These are phyloP conservation scores for Ceratocystis cubensis DNA, from an alignment of 2,329 filamentous ascomycete genomes.

Conservation along the genomic window DNA sequence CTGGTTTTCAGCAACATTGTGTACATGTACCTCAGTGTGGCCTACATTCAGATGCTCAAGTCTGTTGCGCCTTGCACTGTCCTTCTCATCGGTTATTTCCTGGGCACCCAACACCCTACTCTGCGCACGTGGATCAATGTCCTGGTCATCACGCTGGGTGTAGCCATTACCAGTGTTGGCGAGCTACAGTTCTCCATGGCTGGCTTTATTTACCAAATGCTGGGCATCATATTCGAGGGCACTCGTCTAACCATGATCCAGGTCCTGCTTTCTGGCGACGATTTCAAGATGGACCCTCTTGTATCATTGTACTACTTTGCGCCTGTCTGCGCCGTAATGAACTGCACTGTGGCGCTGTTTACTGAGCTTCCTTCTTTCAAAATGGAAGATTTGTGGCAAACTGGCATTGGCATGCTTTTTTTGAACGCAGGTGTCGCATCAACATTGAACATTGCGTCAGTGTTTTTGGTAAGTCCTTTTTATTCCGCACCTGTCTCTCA, in stretches of 20 bases:
- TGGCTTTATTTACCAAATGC: constrained; percentile 57
- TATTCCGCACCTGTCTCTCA: not conserved
- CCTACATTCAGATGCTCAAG: constrained; percentile 62
- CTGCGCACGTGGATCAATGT: constrained; percentile 36
- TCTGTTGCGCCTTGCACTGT: constrained; percentile 55
- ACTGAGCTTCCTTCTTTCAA: constrained; percentile 56
- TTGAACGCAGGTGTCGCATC: constrained; percentile 70
- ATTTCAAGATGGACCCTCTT: constrained; percentile 76
- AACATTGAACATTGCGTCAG: constrained; percentile 67
- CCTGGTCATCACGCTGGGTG: constrained; percentile 40
- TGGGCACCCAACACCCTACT: constrained; percentile 39
- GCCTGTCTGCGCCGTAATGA: constrained; percentile 71
- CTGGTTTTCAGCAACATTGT: constrained; percentile 56
- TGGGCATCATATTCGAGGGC: constrained; percentile 68
- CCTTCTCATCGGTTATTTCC: constrained; percentile 51
- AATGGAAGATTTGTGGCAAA: constrained; percentile 49
- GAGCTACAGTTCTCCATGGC: constrained; percentile 57
- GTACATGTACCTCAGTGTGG: constrained; percentile 54
- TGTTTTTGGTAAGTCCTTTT: constrained; percentile 57
- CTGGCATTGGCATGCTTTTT: constrained; percentile 54
- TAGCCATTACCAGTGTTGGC: constrained; percentile 42
- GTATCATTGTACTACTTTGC: constrained; percentile 86
- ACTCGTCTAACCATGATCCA: constrained; percentile 76
- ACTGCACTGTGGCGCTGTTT: constrained; percentile 55
- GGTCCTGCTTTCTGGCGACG: constrained; percentile 61